A percentile compares a stretch with the other conserved stretches of the same genome.
Conservation (phyloP, 306 rosid genomes). For the Cyclanthera cordifolia region DNA sequence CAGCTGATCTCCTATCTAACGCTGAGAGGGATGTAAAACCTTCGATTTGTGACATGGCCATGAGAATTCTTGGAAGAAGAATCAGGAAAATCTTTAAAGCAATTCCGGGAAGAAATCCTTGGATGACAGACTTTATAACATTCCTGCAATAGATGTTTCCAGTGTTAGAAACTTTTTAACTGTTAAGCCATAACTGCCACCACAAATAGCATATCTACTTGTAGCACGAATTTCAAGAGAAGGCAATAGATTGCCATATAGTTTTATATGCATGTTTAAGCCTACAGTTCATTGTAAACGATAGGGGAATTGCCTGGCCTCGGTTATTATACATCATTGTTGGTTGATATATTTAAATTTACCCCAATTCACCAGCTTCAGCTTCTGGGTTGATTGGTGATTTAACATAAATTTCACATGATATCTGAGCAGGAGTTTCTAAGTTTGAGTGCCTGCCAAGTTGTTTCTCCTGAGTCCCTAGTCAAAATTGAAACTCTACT, state of each 20-base stretch:
- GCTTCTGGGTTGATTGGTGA: too few species aligned
- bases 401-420: too few species aligned
- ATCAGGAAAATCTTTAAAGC: constrained; percentile 70
- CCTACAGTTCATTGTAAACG: constrained; percentile 11
- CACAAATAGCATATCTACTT: constrained; percentile 1
- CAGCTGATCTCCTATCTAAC: constrained; percentile 76
- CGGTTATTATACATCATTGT: constrained; percentile 5
- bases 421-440: too few species aligned
- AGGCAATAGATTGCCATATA: constrained; percentile 6
- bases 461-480: too few species aligned
- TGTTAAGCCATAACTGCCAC: constrained; percentile 10
- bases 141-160: constrained; percentile 39
- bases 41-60: constrained; percentile 75
- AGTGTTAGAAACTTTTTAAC: constrained; percentile 15
- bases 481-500: too few species aligned
- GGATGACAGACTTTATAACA: constrained; percentile 47
- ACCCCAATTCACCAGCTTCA: too few species aligned
- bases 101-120: constrained; percentile 91
- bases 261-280: constrained; percentile 6
- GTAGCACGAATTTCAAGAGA: constrained; percentile 12
- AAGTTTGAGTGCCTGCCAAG: too few species aligned
- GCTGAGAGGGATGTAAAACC: constrained; percentile 53
- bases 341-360: too few species aligned
- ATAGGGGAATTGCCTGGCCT: constrained; percentile 4
- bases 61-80: constrained; percentile 56